Evolutionary conservation across 2,329 filamentous ascomycete genomes (phyloP), one percentile per base, ranked within the genome.

Genomic region (Helicocarpus griseus): DNA sequence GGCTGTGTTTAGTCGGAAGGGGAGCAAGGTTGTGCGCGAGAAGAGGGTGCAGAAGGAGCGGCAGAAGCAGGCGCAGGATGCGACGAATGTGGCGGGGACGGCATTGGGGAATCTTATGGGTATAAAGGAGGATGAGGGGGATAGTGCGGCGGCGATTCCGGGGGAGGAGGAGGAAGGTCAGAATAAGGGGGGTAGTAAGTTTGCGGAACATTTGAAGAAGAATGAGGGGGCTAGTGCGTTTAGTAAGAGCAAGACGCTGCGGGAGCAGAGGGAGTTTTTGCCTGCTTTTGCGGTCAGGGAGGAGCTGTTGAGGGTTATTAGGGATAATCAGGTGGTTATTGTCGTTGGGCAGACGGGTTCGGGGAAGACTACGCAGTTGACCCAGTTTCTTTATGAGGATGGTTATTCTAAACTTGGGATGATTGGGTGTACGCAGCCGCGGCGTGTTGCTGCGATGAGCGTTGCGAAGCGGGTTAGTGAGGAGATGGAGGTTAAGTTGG

Each of bases 361-460:
- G 0, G 93, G 93, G 48, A 98, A 98, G 71, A 98, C 93, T 2
- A 98, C 93, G 0, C 93, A 98, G 69, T 73, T 98, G 54, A 96
- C 94, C 0, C 94, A 98, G 64, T 98, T 97, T 60, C 75, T 98
- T 8, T 83, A 94, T 64, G 93, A 98, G 68, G 93, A 97, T 61
- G 94, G 94, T 0, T 98, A 96, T 65, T 88, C 85, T 13, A 86
- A 85, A 51, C 73, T 78, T 29, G 93, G 93, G 46, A 83, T 96
- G 78, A 97, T 98, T 60, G 91, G 89, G 4, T 98, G 93, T 65
- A 98, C 93, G 1, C 93, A 98, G 60, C 93, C 93, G 49, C 82
- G 93, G 61, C 87, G 93, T 76, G 94, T 98, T 31, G 93, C 93
- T 22, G 93, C 93, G 21, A 98, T 98, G 93, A 96, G 90, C 71